Evolutionary conservation across 192 early-diverging fungal species (phyloP), one percentile per base, ranked within the genome.

Genomic region (Umbelopsis vinacea): DNA sequence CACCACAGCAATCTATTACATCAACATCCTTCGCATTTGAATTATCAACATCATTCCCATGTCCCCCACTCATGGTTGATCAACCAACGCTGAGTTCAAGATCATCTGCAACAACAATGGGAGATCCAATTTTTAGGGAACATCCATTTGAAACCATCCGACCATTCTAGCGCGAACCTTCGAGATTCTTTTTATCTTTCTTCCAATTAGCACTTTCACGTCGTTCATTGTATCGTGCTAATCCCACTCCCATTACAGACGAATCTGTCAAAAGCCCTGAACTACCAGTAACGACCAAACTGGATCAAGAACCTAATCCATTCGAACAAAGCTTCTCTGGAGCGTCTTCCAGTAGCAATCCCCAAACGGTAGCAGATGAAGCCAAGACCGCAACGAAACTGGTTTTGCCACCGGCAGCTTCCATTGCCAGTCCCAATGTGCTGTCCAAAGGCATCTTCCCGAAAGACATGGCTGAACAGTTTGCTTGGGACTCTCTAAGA

Each of bases 281-380:
- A 3, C 29, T 37, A 6, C 57, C 17, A 38, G 26, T 37, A 2
- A 70, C 53, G 21, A 63, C 86, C 45, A 95, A 95, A 70, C 85
- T 95, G 26, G 88, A 92, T 68, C 82, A 88, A 63, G 95, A 96
- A 69, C 92, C 92, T 45, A 96, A 96, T 84, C 94, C 92, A 46
- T 96, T 96, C 72, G 95, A 95, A 70, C 85, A 91, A 74, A 92
- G 89, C 68, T 94, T 96, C 67, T 88, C 83, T 15, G 83, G 81
- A 17, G 75, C 76, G 24, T 45, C 75, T 4, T 67, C 81, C 1
- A 69, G 78, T 15, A 68, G 67, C 24, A 60, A 67, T 69, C 66
- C 24, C 68, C 71, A 60, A 40, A 35, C 26, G 15, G n/a, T n/a
- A n/a, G 53, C 57, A 23, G 45, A 52, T 33, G 79, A 72, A 70